Conservation (phyloP, 2,329 filamentous ascomycete species). For the Fusarium liriodendri region DNA sequence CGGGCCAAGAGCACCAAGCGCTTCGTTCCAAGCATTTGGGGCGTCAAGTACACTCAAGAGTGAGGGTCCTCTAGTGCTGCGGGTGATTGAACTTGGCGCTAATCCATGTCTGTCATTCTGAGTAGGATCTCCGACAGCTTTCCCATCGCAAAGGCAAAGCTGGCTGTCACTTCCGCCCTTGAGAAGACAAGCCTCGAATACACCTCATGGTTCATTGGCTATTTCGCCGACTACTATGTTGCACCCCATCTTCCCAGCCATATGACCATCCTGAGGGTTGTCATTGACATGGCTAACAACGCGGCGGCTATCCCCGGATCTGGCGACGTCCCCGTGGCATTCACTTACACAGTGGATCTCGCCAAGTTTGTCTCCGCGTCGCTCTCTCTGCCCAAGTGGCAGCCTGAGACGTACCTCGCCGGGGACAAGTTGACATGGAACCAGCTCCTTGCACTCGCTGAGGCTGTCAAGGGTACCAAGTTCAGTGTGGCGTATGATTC, state of each 20-base stretch:
- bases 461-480: background rate
- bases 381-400: background rate
- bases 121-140: background rate
- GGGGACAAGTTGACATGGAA: background rate
- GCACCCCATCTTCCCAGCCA: background rate
- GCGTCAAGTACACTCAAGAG: background rate
- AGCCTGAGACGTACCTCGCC: background rate
- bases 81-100: background rate
- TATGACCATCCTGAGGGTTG: constrained; percentile 2
- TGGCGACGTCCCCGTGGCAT: background rate
- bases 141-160: background rate
- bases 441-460: background rate
- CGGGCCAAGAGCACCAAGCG: background rate
- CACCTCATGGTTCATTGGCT: background rate
- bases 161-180: background rate
- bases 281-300: constrained; percentile 52
- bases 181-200: background rate
- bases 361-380: background rate
- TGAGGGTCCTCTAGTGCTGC: background rate
- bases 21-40: background rate
- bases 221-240: constrained; percentile 9
- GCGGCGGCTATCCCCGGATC: constrained; percentile 24
- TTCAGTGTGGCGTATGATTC: constrained; percentile 6
- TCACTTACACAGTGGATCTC: background rate
- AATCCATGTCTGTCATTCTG: background rate